These are phyloP conservation scores for Neoboletus magnificus DNA, from an alignment of 768 basidiomycete species.

Conservation along the genomic window DNA sequence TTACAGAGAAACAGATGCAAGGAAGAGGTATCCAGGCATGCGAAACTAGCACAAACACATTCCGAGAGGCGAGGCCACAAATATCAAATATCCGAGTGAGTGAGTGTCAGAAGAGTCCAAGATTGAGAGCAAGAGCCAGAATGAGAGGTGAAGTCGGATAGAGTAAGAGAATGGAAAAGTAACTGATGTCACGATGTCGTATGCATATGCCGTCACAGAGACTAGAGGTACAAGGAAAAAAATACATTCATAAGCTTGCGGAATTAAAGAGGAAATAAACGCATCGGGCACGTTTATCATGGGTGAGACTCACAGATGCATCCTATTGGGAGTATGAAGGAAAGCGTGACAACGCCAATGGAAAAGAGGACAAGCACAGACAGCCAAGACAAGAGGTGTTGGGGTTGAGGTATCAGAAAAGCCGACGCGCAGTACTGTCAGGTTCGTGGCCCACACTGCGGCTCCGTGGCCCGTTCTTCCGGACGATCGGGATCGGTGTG, in stretches of 20 bases:
- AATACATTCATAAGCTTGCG: slow-evolving; percentile 13
- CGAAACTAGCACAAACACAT: neutral
- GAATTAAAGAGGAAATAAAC: slow-evolving; percentile 1
- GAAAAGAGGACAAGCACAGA: neutral
- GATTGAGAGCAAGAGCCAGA: too few relatives aligned
- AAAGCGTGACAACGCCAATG: neutral
- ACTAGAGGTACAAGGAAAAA: slow-evolving; percentile 17
- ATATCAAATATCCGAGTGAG: neutral
- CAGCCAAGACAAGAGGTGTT: neutral
- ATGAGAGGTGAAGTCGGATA: neutral
- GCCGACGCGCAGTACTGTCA: slow-evolving; percentile 8
- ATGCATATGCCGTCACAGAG: neutral
- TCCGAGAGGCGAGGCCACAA: neutral
- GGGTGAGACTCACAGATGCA: slow-evolving; percentile 19
- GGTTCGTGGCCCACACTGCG: slow-evolving; percentile 27
- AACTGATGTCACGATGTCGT: slow-evolving; percentile 7
- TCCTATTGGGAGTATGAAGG: neutral
- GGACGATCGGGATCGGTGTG: slow-evolving; percentile 22
- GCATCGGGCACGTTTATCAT: neutral
- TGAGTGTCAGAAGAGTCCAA: neutral
- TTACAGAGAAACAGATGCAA: neutral
- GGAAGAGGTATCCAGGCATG: neutral
- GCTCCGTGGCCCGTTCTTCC: slow-evolving; percentile 23
- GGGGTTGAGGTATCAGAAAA: slow-evolving; percentile 8
- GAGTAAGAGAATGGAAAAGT: neutral